Percentiles rank a stretch among this genome's conserved stretches.
Conservation (phyloP, 2,329 filamentous ascomycete species). For the Botryosphaeria dothidea region DNA sequence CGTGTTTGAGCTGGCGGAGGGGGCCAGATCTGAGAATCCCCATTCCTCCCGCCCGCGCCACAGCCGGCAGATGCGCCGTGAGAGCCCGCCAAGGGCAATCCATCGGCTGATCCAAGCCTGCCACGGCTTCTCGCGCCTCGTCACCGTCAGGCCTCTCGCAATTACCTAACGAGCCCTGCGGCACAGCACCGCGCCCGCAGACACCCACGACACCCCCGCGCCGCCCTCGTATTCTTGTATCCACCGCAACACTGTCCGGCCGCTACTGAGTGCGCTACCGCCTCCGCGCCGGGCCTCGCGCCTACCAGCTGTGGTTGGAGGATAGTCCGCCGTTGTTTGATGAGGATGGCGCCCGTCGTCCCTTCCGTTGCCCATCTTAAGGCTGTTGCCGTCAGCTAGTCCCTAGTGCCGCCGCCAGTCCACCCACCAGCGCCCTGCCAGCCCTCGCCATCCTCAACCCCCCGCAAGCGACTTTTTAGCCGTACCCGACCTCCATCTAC, state of each 20-base stretch:
- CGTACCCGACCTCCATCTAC: too few species aligned
- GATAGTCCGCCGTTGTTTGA: neutral
- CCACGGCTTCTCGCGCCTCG: too few species aligned
- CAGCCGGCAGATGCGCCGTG: slow-evolving; percentile 21
- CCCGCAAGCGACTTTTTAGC: neutral
- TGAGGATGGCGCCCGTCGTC: neutral
- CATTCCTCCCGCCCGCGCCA: slow-evolving; percentile 23
- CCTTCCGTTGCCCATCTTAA: too few species aligned
- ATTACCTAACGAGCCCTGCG: neutral
- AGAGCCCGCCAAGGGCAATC: neutral
- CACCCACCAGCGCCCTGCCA: neutral
- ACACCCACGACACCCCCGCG: neutral
- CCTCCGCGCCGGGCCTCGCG: neutral
- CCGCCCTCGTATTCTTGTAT: neutral
- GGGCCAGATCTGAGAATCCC: slow-evolving; percentile 31
- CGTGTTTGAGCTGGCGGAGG: neutral
- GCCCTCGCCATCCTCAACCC: neutral
- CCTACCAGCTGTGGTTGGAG: neutral
- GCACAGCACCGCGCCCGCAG: neutral
- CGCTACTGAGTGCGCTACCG: too few species aligned
- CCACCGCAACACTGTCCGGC: too few species aligned
- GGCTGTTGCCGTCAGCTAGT: neutral
- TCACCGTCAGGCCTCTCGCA: neutral
- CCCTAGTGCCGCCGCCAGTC: too few species aligned
- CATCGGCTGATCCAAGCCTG: slow-evolving; percentile 10